These are phyloP conservation scores for Zygnema cylindricum DNA, from an alignment of 139 green algal genomes.

Conservation along the genomic window DNA sequence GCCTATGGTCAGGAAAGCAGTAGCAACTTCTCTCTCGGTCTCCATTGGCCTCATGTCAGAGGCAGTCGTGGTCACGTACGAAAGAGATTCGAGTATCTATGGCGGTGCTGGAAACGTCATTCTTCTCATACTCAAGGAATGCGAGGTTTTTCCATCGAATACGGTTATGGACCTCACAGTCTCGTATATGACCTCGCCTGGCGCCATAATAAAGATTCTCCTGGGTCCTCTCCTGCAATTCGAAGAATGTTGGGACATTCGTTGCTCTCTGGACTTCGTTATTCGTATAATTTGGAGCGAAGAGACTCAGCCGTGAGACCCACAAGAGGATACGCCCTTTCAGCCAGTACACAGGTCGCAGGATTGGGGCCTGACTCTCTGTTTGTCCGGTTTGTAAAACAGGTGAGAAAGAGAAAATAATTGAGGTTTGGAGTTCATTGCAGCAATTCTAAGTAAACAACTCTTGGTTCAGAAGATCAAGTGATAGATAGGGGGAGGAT, in stretches of 20 bases:
- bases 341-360: slow-evolving; percentile 30
- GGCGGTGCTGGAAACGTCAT: slow-evolving; percentile 32
- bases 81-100: neutral
- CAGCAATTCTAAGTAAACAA: no score
- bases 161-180: slow-evolving; percentile 9
- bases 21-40: slow-evolving; percentile 24
- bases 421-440: no score
- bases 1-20: slow-evolving; percentile 5
- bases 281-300: slow-evolving; percentile 43
- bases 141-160: neutral
- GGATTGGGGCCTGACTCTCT: slow-evolving; percentile 21
- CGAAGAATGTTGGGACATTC: slow-evolving; percentile 49
- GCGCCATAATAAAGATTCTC: slow-evolving; percentile 33
- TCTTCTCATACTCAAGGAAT: slow-evolving; percentile 29
- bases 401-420: no score
- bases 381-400: slow-evolving; percentile 28
- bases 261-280: slow-evolving; percentile 37
- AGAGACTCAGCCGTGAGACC: slow-evolving; percentile 33
- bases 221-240: neutral
- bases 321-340: slow-evolving; percentile 37
- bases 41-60: slow-evolving; percentile 21
- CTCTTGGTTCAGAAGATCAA: no score
- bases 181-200: slow-evolving; percentile 50
- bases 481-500: no score
- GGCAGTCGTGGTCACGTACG: neutral